Conservation (phyloP, 2,329 filamentous ascomycete genomes). For the Neofusicoccum parvum region DNA sequence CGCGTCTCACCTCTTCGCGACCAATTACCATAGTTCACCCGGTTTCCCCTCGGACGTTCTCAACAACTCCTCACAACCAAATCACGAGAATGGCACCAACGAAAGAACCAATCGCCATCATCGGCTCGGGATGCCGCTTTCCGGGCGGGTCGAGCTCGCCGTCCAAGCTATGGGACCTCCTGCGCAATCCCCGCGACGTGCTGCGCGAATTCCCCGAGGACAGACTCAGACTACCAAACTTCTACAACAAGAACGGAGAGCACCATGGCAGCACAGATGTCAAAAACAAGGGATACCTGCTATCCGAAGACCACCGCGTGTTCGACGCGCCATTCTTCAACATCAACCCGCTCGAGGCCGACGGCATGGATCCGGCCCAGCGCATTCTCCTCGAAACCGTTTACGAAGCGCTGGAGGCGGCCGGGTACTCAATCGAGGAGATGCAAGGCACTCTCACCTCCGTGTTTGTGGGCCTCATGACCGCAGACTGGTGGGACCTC, state of each 20-base stretch:
- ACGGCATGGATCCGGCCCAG: slow-evolving; percentile 30
- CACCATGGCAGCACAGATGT: slow-evolving; percentile 4
- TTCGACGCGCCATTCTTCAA: slow-evolving; percentile 38
- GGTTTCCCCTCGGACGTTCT: not conserved
- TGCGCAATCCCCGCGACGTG: slow-evolving; percentile 33
- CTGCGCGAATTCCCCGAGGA: slow-evolving; percentile 30
- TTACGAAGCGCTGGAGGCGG: slow-evolving; percentile 26
- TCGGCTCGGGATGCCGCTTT: slow-evolving; percentile 41
- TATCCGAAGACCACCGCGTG: slow-evolving; percentile 25
- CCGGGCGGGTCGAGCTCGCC: slow-evolving; percentile 35
- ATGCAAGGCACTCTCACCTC: slow-evolving; percentile 22
- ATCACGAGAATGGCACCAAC: not conserved
- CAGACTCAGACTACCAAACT: slow-evolving; percentile 33
- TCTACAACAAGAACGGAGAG: slow-evolving; percentile 23
- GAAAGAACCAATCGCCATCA: slow-evolving; percentile 35
- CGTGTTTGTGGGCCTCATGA: slow-evolving; percentile 25
- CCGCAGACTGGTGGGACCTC: slow-evolving; percentile 23
- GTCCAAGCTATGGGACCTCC: slow-evolving; percentile 39
- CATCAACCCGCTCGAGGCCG: slow-evolving; percentile 32
- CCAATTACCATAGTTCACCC: not conserved
- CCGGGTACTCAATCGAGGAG: slow-evolving; percentile 22
- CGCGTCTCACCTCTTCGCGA: too few relatives aligned
- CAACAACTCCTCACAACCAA: too few relatives aligned
- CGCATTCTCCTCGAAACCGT: slow-evolving; percentile 26
- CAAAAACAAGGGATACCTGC: slow-evolving; percentile 24